Evolutionary conservation across 2,329 filamentous ascomycete genomes (phyloP).

Genomic region (Cladobotryum mycophilum): DNA sequence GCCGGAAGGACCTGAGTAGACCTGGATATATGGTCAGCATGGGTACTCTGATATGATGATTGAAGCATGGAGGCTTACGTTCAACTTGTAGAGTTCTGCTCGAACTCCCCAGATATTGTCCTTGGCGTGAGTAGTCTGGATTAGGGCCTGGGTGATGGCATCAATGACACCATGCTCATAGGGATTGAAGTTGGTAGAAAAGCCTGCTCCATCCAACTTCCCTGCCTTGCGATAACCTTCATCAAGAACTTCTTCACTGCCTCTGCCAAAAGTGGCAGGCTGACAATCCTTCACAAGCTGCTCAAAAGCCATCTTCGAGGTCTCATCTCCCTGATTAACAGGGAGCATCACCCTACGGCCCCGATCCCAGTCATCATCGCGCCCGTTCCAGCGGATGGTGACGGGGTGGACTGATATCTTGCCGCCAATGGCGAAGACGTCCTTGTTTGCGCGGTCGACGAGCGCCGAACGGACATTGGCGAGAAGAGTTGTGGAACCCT

Average conservation of each 20-base stretch:
- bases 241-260: slow-evolving; percentile 42
- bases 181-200: slow-evolving; percentile 30
- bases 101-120: background rate
- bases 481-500: no score
- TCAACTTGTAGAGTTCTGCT: background rate
- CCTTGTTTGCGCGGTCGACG: background rate
- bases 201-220: slow-evolving; percentile 42
- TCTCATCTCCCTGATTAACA: background rate
- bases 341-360: background rate
- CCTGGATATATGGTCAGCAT: slow-evolving; percentile 22
- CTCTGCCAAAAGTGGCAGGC: slow-evolving; percentile 44
- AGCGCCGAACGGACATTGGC: background rate
- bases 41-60: background rate
- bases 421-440: background rate
- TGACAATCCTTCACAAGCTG: slow-evolving; percentile 5
- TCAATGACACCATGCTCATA: background rate
- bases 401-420: background rate
- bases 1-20: slow-evolving; percentile 46
- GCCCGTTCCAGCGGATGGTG: background rate
- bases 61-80: background rate
- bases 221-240: slow-evolving; percentile 46
- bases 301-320: background rate
- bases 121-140: background rate
- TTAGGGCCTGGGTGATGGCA: background rate
- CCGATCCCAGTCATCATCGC: background rate